These are phyloP conservation scores for Iris pallida DNA, from an alignment of 116 monocot species.

Conservation along the genomic window DNA sequence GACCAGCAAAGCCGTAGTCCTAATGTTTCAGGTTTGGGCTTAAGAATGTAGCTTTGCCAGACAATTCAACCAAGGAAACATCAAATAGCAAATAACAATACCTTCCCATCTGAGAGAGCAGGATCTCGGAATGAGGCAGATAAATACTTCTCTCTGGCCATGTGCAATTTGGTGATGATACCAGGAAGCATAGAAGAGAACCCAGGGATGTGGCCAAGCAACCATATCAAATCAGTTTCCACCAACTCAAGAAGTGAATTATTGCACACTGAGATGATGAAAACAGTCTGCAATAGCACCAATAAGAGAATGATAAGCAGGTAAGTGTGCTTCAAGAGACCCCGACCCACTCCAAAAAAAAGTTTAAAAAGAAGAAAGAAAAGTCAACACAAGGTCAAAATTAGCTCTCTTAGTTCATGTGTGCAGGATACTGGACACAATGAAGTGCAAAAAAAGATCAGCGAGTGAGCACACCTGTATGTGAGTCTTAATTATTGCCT, in stretches of 20 bases:
- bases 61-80: too few relatives aligned
- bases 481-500: slow-evolving; percentile 75
- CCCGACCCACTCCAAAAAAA: too few relatives aligned
- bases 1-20: too few relatives aligned
- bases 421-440: not conserved
- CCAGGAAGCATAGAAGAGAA: slow-evolving; percentile 40
- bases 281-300: slow-evolving; percentile 47
- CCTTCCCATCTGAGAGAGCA: slow-evolving; percentile 28
- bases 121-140: slow-evolving; percentile 10
- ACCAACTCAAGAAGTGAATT: slow-evolving; percentile 72
- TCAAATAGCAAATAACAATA: slow-evolving; percentile 7
- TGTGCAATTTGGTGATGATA: slow-evolving; percentile 47
- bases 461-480: slow-evolving; percentile 42
- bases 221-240: slow-evolving; percentile 68
- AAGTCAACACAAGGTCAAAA: not conserved
- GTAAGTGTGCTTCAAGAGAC: not conserved
- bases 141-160: slow-evolving; percentile 4
- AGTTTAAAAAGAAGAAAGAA: not conserved
- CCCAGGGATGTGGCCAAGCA: slow-evolving; percentile 49
- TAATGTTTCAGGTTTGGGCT: too few relatives aligned
- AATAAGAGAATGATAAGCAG: not conserved
- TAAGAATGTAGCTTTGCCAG: too few relatives aligned
- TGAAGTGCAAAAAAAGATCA: not conserved
- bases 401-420: not conserved
- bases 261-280: slow-evolving; percentile 74